Evolutionary conservation across 225 moss, liverwort and hornwort species (phyloP), one percentile per base, ranked within the genome.

Genomic region (Asterella californica): DNA sequence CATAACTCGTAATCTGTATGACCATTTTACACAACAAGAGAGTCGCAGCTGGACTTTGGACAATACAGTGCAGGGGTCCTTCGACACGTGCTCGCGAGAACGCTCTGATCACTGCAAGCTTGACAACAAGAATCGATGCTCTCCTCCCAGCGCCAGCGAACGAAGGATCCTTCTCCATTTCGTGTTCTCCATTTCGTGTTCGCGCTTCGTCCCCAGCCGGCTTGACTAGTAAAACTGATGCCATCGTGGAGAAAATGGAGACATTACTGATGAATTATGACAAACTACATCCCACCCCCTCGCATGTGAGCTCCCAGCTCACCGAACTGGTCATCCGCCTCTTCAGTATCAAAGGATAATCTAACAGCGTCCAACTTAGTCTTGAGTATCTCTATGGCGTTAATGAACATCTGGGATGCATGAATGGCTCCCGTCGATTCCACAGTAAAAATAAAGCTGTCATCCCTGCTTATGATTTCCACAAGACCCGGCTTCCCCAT

Each of bases 401-500:
- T 99, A 71, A 99, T 78, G 78, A 99, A 95, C 97, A 99, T 92
- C 85, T 93, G 93, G 17, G 95, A 78, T n/a, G 95, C 90, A 75
- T 88, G 89, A 66, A 99, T 88, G 48, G 97, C 92, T 59, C 97
- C 97, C 1, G 97, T 99, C 19, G 97, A 99, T 83, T 99, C 97
- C 67, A 99, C 94, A 15, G 94, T 94, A 38, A 99, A 99, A 82
- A 99, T 95, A 79, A 99, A 94, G 69, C 97, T 95, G 80, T 99
- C 97, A 15, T 99, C 97, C 76, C 91, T 93, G 75, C 92, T 91
- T 78, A 90, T 87, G 6, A 99, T 95, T 42, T 99, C 97, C 54
- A 99, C 94, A 70, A 99, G 78, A 42, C 97, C 97, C 65, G 95
- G 88, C 78, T 99, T 99, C 22, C 97, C 97, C 97, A 99, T 99